phyloP scores from a whole-genome alignment of 441 rosid genomes.

The Pelargonium cotyledonis region DNA sequence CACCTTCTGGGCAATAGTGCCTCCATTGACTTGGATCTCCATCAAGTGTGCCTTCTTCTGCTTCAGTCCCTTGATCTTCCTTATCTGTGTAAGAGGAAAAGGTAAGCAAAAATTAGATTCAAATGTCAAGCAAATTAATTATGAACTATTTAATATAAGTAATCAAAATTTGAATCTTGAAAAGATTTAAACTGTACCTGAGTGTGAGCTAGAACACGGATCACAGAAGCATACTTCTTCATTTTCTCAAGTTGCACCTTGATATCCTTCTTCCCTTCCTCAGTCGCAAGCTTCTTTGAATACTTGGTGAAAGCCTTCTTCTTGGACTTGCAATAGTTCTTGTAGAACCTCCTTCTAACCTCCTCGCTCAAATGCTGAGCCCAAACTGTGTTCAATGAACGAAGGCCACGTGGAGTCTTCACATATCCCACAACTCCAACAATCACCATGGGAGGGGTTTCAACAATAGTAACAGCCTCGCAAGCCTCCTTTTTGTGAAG shows the following conservation, averaged over 20 bases:
- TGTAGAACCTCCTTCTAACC: slow-evolving; percentile 77
- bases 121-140: neutral
- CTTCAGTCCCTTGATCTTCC: slow-evolving; percentile 90
- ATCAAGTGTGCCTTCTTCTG: slow-evolving; percentile 88
- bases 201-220: slow-evolving; percentile 83
- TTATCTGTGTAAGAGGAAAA: slow-evolving; percentile 40
- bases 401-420: slow-evolving; percentile 76
- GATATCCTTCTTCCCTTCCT: slow-evolving; percentile 70
- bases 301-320: slow-evolving; percentile 83
- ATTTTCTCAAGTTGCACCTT: slow-evolving; percentile 68
- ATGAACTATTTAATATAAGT: neutral
- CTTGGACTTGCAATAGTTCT: slow-evolving; percentile 87
- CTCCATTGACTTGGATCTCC: slow-evolving; percentile 92
- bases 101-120: neutral
- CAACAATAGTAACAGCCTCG: slow-evolving; percentile 78
- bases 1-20: slow-evolving; percentile 68
- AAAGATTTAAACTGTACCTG: slow-evolving; percentile 36
- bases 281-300: slow-evolving; percentile 49
- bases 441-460: slow-evolving; percentile 79
- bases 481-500: slow-evolving; percentile 95
- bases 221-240: slow-evolving; percentile 68
- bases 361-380: slow-evolving; percentile 93
- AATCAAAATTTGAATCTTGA: neutral
- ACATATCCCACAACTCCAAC: slow-evolving; percentile 86
- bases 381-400: slow-evolving; percentile 80